Percentiles rank a stretch among this genome's conserved stretches.
phyloP scores from a whole-genome alignment of 768 basidiomycete species.

The Coprinellus micaceus region DNA sequence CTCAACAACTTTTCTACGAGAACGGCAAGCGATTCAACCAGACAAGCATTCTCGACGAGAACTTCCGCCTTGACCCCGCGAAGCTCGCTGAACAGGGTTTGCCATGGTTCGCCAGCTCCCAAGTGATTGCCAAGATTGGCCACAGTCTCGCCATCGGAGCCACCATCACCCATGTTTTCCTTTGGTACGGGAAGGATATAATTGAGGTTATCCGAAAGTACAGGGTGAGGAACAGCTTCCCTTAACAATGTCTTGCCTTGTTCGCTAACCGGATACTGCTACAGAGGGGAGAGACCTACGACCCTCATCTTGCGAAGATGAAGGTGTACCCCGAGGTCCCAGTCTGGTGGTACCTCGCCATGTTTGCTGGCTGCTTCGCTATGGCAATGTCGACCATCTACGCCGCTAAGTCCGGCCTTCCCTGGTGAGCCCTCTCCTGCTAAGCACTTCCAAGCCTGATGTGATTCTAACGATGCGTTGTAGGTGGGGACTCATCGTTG shows the following conservation, averaged over 20 bases:
- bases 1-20: constrained; percentile 47
- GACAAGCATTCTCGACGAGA: constrained; percentile 45
- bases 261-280: too few relatives aligned
- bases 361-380: constrained; percentile 40
- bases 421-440: constrained; percentile 41
- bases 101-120: constrained; percentile 45
- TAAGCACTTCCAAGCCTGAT: neutral
- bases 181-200: constrained; percentile 55
- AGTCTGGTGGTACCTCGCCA: constrained; percentile 48
- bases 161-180: constrained; percentile 46
- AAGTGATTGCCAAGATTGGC: constrained; percentile 39
- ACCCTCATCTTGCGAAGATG: constrained; percentile 60
- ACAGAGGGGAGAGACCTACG: constrained; percentile 35
- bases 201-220: constrained; percentile 38
- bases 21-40: constrained; percentile 54
- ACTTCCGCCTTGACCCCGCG: constrained; percentile 44
- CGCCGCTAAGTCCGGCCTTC: constrained; percentile 48
- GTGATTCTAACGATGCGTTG: neutral
- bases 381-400: constrained; percentile 56
- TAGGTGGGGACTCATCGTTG: constrained; percentile 51
- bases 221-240: constrained; percentile 24
- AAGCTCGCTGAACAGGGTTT: constrained; percentile 45
- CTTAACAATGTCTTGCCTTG: neutral
- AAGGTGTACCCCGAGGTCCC: constrained; percentile 41
- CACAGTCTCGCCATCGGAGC: constrained; percentile 39